These are phyloP conservation scores for Irpex lacteus DNA, from an alignment of 1,284 basidiomycete genomes.

Conservation along the genomic window DNA sequence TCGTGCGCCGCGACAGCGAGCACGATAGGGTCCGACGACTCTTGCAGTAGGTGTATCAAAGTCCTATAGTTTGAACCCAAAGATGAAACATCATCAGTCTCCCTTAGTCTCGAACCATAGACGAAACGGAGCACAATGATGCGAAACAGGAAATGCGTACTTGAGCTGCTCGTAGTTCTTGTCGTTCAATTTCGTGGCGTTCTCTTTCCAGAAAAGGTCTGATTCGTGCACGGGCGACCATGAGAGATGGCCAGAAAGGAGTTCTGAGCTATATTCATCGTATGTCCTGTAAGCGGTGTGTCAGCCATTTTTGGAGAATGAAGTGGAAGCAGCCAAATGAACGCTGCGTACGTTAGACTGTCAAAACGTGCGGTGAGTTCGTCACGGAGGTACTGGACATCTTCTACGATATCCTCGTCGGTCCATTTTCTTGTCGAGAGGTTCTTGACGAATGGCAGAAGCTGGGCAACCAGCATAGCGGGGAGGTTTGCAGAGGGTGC, in stretches of 20 bases:
- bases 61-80: slow-evolving; percentile 40
- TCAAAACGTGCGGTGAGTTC: slow-evolving; percentile 83
- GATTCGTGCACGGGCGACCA: slow-evolving; percentile 97
- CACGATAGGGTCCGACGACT: slow-evolving; percentile 71
- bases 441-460: slow-evolving; percentile 85
- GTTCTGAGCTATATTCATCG: slow-evolving; percentile 93
- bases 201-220: slow-evolving; percentile 98
- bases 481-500: slow-evolving; percentile 84
- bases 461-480: slow-evolving; percentile 87
- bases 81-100: background rate
- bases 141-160: slow-evolving; percentile 36
- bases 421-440: slow-evolving; percentile 87
- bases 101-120: background rate
- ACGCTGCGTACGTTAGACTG: slow-evolving; percentile 86
- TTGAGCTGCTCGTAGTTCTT: slow-evolving; percentile 79
- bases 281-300: slow-evolving; percentile 63
- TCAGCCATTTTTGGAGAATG: no score
- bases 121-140: no score
- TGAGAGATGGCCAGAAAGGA: slow-evolving; percentile 86
- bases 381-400: slow-evolving; percentile 82
- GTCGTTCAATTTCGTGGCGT: slow-evolving; percentile 82
- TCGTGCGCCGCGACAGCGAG: slow-evolving; percentile 91
- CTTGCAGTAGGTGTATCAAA: slow-evolving; percentile 69
- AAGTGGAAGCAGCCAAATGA: no score
- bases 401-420: slow-evolving; percentile 93